Conservation (phyloP, 352 stramenopile genomes). For the Phytophthora pisi region DNA sequence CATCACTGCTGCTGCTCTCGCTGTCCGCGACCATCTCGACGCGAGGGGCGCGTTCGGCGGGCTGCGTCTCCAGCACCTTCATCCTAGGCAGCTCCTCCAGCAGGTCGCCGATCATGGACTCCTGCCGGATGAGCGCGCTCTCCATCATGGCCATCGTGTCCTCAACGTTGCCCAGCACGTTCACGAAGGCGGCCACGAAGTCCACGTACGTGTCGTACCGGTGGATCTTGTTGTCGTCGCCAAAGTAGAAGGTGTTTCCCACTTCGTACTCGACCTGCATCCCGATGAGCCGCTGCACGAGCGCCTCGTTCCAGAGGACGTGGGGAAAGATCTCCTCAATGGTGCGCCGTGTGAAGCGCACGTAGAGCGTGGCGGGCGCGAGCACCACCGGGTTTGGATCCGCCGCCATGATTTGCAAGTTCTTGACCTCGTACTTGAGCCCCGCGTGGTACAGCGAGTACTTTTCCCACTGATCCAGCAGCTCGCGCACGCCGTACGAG, state of each 20-base stretch:
- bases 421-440: conserved; percentile 56
- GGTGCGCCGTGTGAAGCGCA: conserved; percentile 63
- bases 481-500: conserved; percentile 45
- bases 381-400: conserved; percentile 52
- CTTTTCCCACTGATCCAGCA: conserved; percentile 68
- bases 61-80: conserved; percentile 19
- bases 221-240: conserved; percentile 53
- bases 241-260: conserved; percentile 70
- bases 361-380: conserved; percentile 48
- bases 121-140: conserved; percentile 56
- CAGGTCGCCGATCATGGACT: conserved; percentile 63
- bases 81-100: conserved; percentile 31
- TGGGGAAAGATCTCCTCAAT: conserved; percentile 77
- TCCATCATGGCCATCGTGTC: conserved; percentile 56
- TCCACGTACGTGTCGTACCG: conserved; percentile 67
- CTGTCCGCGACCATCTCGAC: conserved; percentile 26
- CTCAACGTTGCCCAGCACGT: conserved; percentile 49
- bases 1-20: conserved; percentile 17
- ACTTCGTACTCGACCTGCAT: conserved; percentile 57
- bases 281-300: conserved; percentile 73
- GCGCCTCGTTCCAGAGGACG: conserved; percentile 59
- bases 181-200: conserved; percentile 55
- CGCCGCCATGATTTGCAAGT: conserved; percentile 44
- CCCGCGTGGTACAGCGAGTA: conserved; percentile 66
- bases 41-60: background rate